phyloP scores from a whole-genome alignment of 2,329 filamentous ascomycete species.

The Balansia obtecta region DNA sequence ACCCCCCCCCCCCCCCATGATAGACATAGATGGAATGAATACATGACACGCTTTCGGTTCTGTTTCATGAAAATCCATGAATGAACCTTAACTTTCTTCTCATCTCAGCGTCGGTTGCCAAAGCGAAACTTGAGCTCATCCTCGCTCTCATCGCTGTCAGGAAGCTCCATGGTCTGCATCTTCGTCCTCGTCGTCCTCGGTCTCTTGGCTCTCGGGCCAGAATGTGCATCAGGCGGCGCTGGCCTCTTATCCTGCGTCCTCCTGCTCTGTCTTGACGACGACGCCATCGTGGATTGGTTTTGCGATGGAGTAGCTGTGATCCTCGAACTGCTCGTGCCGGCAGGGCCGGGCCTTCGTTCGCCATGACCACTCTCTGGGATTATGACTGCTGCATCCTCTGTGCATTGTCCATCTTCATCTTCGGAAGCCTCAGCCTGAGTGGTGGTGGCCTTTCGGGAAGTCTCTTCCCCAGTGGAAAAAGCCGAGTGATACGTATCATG shows the following conservation, averaged over 20 bases:
- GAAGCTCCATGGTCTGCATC: conserved; percentile 22
- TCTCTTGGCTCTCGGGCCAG: conserved; percentile 20
- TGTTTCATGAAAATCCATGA: neutral
- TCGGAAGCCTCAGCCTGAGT: conserved; percentile 21
- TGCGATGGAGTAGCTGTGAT: conserved; percentile 17
- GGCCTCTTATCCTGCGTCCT: conserved; percentile 20
- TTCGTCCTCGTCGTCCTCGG: conserved; percentile 19
- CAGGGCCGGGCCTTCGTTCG: conserved; percentile 5
- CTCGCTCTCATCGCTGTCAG: conserved; percentile 37
- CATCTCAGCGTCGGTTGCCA: conserved; percentile 32
- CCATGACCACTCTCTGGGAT: conserved; percentile 1
- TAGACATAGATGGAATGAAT: neutral
- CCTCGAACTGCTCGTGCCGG: conserved; percentile 13
- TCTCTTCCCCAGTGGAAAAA: neutral
- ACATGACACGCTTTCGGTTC: neutral
- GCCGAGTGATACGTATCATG: neutral
- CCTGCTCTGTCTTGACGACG: conserved; percentile 12
- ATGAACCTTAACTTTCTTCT: neutral
- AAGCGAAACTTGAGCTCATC: conserved; percentile 46
- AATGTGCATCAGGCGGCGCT: conserved; percentile 16
- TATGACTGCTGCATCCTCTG: neutral
- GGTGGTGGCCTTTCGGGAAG: conserved; percentile 12
- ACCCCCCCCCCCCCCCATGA: too few relatives aligned
- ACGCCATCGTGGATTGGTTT: conserved; percentile 17
- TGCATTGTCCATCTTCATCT: conserved; percentile 16